These are phyloP conservation scores for Bonia amplexicaulis DNA, from an alignment of 176 grass and related monocot species.

Conservation along the genomic window DNA sequence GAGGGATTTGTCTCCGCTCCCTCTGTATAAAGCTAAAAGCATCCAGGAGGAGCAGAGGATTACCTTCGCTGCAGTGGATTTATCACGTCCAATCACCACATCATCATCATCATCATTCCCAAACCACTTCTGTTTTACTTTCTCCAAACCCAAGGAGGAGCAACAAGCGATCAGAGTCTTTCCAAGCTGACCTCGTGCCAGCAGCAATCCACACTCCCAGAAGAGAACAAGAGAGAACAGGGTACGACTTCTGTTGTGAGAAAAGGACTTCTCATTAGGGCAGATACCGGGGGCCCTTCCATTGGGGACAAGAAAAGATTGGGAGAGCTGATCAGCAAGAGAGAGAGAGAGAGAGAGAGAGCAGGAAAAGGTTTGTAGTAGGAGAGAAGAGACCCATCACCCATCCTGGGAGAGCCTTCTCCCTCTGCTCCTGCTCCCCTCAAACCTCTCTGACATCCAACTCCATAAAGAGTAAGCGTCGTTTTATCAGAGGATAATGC, in stretches of 20 bases:
- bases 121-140: background rate
- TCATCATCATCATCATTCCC: constrained; percentile 9
- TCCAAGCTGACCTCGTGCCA: background rate
- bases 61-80: constrained; percentile 1
- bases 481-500: background rate
- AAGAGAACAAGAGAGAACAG: constrained; percentile 37
- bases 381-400: constrained; percentile 13
- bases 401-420: background rate
- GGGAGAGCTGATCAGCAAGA: background rate
- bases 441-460: background rate
- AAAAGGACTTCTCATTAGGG: constrained; percentile 31
- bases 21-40: background rate
- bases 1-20: background rate
- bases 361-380: background rate
- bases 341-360: background rate
- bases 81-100: background rate
- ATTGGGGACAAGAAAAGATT: constrained; percentile 1
- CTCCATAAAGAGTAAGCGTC: background rate
- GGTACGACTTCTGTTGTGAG: constrained; percentile 20
- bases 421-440: background rate
- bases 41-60: background rate
- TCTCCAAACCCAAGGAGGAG: background rate
- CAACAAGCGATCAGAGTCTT: constrained; percentile 7
- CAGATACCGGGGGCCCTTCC: background rate
- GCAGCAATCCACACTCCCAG: background rate